These are phyloP conservation scores for Agrocybe praecox DNA, from an alignment of 768 basidiomycete species.

Conservation along the genomic window DNA sequence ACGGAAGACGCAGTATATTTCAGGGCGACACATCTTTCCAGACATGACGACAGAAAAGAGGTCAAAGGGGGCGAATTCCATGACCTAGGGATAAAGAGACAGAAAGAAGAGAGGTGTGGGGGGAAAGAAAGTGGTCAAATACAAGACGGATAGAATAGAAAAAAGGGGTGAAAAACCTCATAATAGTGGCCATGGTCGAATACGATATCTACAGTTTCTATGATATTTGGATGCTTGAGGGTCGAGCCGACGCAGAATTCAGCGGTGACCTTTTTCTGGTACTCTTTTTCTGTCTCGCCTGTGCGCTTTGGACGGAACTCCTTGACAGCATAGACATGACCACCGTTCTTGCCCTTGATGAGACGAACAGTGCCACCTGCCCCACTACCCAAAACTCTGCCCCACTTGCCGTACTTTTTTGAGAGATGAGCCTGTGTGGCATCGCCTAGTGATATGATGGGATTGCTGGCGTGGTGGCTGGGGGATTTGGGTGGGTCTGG, in stretches of 20 bases:
- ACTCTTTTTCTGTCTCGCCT: slow-evolving; percentile 94
- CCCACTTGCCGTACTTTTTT: slow-evolving; percentile 99
- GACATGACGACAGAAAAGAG: slow-evolving; percentile 99
- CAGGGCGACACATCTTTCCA: slow-evolving; percentile 96
- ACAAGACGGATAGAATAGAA: slow-evolving; percentile 2
- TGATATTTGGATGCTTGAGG: slow-evolving; percentile 94
- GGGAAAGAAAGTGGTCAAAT: neutral
- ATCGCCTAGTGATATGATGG: slow-evolving; percentile 67
- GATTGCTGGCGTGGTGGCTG: slow-evolving; percentile 7
- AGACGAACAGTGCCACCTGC: slow-evolving; percentile 98
- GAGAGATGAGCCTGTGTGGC: slow-evolving; percentile 88
- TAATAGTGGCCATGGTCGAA: slow-evolving; percentile 98
- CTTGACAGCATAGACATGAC: slow-evolving; percentile 92
- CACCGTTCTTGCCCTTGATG: slow-evolving; percentile 91
- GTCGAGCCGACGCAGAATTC: slow-evolving; percentile 98
- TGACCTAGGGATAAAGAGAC: slow-evolving; percentile 61
- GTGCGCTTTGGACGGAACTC: slow-evolving; percentile 90
- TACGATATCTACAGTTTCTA: slow-evolving; percentile 97
- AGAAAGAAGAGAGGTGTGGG: slow-evolving; percentile 11
- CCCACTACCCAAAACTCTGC: slow-evolving; percentile 90
- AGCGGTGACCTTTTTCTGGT: slow-evolving; percentile 99
- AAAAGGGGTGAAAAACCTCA: slow-evolving; percentile 61
- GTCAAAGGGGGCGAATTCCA: slow-evolving; percentile 99
- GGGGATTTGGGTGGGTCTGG: slow-evolving; percentile 5
- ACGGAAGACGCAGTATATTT: slow-evolving; percentile 98